Base-by-base conservation (phyloP, 805 yeast species). In the Priceomyces medius region DNA sequence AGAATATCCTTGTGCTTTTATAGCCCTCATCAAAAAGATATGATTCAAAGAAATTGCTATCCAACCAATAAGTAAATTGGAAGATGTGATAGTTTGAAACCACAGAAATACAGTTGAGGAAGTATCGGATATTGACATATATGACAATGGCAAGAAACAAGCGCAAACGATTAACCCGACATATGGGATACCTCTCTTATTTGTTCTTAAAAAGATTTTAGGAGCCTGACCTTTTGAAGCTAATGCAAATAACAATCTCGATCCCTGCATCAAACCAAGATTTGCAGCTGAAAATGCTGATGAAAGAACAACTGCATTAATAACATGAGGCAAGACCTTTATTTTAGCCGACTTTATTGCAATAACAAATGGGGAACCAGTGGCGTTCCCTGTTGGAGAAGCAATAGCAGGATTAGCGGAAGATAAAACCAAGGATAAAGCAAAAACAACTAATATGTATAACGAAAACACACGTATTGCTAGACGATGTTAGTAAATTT, bases 201-300 rank as follows among this genome's bases (percentile, higher is more conserved):
- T 64, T 12, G 61, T 55, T 38, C 47, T 62, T 9, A 59, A 39
- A 47, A 68, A 63, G 14, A 64, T 41, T 41, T 50, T 53, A 32
- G 74, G 74, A 10, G 73, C 73, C 43, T 59, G 69, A 3, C 58
- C 56, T 46, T 63, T 64, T 10, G 60, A 50, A 1, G 75, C 69
- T 28, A 68, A 51, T 1, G 71, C 68, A 48, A 55, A 68, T 5
- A 65, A 37, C 10, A 56, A 53, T 54, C 74, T 55, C 2, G 70
- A 53, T 9, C 61, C 57, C 34, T 54, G 54, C 26, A 61, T 50
- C 12, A 63, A 36, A 10, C 54, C 45, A 26, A 56, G 51, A 48
- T 67, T 67, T 19, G 61, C 68, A 24, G 70, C 69, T 10, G 68
- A 61, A 33, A 67, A 62, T 1, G 73, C 74, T 9, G 72, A 66